Evolutionary conservation across 257 asterid genomes (phyloP), one percentile per base, ranked within the genome.

Genomic region (Coffea eugenioides): DNA sequence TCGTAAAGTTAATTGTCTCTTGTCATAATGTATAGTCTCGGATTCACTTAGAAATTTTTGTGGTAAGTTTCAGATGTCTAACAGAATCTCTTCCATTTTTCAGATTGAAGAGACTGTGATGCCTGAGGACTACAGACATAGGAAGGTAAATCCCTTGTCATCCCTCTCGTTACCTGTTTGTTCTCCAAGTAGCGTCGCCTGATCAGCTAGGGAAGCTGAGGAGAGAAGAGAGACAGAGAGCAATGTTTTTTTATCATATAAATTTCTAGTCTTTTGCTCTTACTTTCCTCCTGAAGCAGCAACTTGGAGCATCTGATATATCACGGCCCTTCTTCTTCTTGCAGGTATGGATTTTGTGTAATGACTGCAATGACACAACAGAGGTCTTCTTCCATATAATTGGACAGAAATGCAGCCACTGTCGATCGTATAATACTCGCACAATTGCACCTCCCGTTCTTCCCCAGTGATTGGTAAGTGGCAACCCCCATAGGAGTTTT

Each of bases 311-410:
- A 43, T 71, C 68, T 52, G 36, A 36, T 31, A 31, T 31, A 31
- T 31, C 5, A 3, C 10, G 18, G 8, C 10, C 36, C 10, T 70
- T 31, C 34, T 31, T 31, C 34, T 23, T 80, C 76, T 2, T 69
- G 56, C 91, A 93, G 98, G 97, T 92, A 46, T 96, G 99, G 98
- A 91, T 96, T 83, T 86, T 96, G 18, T 96, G 99, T 81, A 94
- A 96, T 16, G 99, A 96, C 85, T 96, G 99, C 89, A 91, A 92
- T 27, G 97, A 91, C 77, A 91, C 99, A 0, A 94, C 97, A 5
- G 98, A 96, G 80, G 97, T 94, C 6, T 91, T 83, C 85, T 96
- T 92, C 93, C 97, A 95, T 79, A 89, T 95, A 65, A 88, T 96
- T 10, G 98, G 98, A 61, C 97, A 92, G 85, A 96, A 94, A 80